Evolutionary conservation across 495 filamentous ascomycete species (phyloP), one percentile per base, ranked within the genome.

Genomic region (Penicillium bialowiezense): DNA sequence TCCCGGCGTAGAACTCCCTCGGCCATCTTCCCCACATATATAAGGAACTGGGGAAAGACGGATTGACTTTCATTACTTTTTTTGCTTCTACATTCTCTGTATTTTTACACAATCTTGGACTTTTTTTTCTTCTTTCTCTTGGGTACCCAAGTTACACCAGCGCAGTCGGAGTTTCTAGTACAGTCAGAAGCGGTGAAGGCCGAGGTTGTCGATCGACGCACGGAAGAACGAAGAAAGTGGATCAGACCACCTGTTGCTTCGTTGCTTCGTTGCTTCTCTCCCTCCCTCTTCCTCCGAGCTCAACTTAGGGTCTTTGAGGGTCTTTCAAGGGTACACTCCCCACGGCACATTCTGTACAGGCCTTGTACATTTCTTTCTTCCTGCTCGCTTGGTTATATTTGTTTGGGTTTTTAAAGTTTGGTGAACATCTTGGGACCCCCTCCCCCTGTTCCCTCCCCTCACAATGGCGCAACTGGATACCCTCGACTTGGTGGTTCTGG

Each of bases 381-480:
- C 3, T 19, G 10, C 14, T 26, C n/a, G 8, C 3, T 23, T 46
- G n/a, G n/a, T n/a, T n/a, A n/a, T n/a, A n/a, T n/a, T n/a, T n/a
- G n/a, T 12, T 28, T 24, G 8, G 7, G 12, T 29, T 15, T 28
- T 28, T 28, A 28, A n/a, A n/a, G n/a, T n/a, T n/a, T n/a, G 23
- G 23, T 4, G 23, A 26, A 26, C 23, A 8, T 7, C 29, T 13
- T 4, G 29, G 29, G 12, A 26, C 32, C 24, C 19, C 44, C 18
- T 20, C 19, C 28, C 3, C 35, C 35, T 26, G 12, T 40, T 33
- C 44, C 48, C 44, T 49, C 41, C 38, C 36, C 37, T 38, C 52
- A 75, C 45, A 52, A 98, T 98, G 93, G 88, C 91, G 52, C 89
- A 96, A 79, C 86, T 98, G 62, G 93, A 98, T 63, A 95, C 90